A percentile compares a stretch with the other conserved stretches of the same genome.
Conservation (phyloP, 345 rosid species). For the Schrenkiella parvula region DNA sequence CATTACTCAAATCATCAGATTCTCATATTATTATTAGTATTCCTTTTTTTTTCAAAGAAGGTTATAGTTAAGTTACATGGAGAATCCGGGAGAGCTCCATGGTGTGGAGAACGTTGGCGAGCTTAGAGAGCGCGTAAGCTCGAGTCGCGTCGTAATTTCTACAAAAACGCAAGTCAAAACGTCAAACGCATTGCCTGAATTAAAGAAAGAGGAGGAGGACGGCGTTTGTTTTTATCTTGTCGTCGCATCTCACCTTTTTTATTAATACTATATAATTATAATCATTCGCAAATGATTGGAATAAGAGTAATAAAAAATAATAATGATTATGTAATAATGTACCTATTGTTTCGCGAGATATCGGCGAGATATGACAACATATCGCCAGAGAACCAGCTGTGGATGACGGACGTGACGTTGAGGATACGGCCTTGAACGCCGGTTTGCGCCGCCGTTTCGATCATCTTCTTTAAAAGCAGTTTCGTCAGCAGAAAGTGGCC, state of each 20-base stretch:
- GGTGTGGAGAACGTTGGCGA: constrained; percentile 87
- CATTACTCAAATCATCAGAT: neutral
- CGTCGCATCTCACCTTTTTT: constrained; percentile 22
- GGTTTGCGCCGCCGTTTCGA: constrained; percentile 54
- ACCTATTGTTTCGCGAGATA: constrained; percentile 67
- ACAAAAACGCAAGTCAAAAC: constrained; percentile 19
- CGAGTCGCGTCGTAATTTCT: constrained; percentile 80
- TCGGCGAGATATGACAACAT: constrained; percentile 57
- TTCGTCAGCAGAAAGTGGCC: constrained; percentile 89
- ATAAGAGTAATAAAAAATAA: too few relatives aligned
- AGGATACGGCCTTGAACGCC: constrained; percentile 77
- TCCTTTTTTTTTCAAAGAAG: too few relatives aligned
- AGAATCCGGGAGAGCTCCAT: constrained; percentile 68
- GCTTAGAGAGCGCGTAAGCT: constrained; percentile 96
- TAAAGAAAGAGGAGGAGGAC: constrained; percentile 12
- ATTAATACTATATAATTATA: neutral
- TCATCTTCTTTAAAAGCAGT: constrained; percentile 59
- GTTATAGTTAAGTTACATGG: constrained; percentile 14
- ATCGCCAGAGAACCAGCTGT: constrained; percentile 84
- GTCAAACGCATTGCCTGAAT: neutral
- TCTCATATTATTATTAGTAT: too few relatives aligned
- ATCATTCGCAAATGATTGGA: constrained; percentile 30
- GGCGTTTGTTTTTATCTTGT: constrained; percentile 38
- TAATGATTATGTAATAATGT: too few relatives aligned
- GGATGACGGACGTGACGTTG: constrained; percentile 77